phyloP scores from a whole-genome alignment of 805 yeast genomes.

The Saturnispora sekii region DNA sequence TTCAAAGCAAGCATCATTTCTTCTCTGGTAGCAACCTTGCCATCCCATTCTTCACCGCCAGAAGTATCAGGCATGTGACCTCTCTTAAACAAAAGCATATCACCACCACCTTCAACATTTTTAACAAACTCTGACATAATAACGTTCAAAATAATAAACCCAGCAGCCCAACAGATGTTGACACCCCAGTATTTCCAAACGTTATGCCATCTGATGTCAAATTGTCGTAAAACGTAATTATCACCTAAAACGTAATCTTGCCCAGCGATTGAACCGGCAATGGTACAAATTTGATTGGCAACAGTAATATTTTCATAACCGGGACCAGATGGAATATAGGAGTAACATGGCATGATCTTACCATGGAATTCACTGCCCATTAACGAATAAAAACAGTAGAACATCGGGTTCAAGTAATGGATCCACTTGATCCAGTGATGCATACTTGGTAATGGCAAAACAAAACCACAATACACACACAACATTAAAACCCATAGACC shows the following conservation, averaged over 20 bases:
- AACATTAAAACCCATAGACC: constrained; percentile 50
- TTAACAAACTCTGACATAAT: constrained; percentile 26
- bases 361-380: constrained; percentile 50
- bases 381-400: constrained; percentile 42
- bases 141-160: constrained; percentile 28
- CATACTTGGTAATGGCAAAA: constrained; percentile 52
- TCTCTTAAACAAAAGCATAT: constrained; percentile 34
- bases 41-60: constrained; percentile 27
- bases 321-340: constrained; percentile 41
- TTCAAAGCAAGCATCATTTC: constrained; percentile 18
- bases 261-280: constrained; percentile 31
- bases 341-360: constrained; percentile 41
- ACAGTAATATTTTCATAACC: constrained; percentile 36
- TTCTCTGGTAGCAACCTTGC: constrained; percentile 20
- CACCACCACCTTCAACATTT: constrained; percentile 27
- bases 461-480: constrained; percentile 39
- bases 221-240: constrained; percentile 35
- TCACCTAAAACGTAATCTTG: constrained; percentile 41
- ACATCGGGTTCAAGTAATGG: constrained; percentile 38
- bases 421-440: constrained; percentile 57
- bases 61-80: constrained; percentile 26
- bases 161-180: constrained; percentile 37
- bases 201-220: constrained; percentile 28
- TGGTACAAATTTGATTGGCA: constrained; percentile 39
- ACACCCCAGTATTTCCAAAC: constrained; percentile 42